Evolutionary conservation across 306 rosid species (phyloP), one percentile per base, ranked within the genome.

Genomic region (Cajanus cajan): DNA sequence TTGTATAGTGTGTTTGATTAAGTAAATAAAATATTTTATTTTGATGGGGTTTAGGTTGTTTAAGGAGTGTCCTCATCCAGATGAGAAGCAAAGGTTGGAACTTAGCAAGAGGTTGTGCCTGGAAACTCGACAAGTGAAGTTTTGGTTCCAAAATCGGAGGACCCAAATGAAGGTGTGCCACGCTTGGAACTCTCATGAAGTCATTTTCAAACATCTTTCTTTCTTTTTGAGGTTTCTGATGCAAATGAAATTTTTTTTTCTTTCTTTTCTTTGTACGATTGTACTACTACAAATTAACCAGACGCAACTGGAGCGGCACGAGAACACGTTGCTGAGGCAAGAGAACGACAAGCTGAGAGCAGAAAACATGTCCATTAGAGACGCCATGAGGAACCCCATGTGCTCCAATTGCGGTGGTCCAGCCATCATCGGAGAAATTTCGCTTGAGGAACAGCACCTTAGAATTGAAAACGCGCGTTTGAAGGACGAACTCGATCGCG

Each of bases 131-230:
- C 98, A 95, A 58, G 98, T 95, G 39, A 95, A 95, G 76, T 95
- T 95, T 82, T 95, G 98, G 98, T 95, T 95, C 89, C 98, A 95
- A 86, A 95, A 95, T 89, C 88, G 98, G 61, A 89, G 98, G 64
- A 95, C 98, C 63, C 98, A 95, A 63, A 92, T 95, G 98, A 95
- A 95, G 96, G 98, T 94, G 51, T 7, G 43, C 13, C 40, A 19
- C 4, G 21, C 7, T 52, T 4, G 4, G 4, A 11, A 31, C 13
- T 4, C 19, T 15, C 4, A 16, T 22, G 19, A 24, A 66, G 82
- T 69, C 15, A 31, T 73, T 78, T 69, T 52, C 74, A 45, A 52
- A 22, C 57, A 48, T 45, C 36, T 48, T 63, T 16, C 34, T 34
- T 45, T 24, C 14, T 48, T 13, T 70, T 51, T 61, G 71, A 39